These are phyloP conservation scores for Colletotrichum ledebouriae DNA, from an alignment of 2,329 filamentous ascomycete genomes.

Conservation along the genomic window DNA sequence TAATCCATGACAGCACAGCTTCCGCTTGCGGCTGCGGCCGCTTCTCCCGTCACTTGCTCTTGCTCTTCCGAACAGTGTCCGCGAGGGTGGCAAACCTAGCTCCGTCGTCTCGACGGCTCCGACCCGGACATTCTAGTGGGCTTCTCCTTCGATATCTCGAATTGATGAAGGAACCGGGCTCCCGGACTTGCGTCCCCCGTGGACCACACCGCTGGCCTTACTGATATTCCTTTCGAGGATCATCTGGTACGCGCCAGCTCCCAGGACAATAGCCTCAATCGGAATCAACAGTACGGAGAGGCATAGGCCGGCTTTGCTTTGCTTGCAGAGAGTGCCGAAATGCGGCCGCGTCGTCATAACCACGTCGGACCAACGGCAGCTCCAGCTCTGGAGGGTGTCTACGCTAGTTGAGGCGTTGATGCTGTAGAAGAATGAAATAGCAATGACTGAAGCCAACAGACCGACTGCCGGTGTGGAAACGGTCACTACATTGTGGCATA, in stretches of 20 bases:
- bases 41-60: constrained; percentile 4
- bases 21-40: constrained; percentile 28
- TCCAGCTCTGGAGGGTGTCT: constrained; percentile 73
- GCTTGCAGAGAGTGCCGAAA: constrained; percentile 68
- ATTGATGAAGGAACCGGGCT: constrained; percentile 46
- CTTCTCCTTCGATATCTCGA: constrained; percentile 29
- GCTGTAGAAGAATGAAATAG: constrained; percentile 69
- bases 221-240: constrained; percentile 58
- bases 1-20: not conserved
- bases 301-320: constrained; percentile 67
- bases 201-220: constrained; percentile 48
- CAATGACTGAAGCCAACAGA: constrained; percentile 61
- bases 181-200: constrained; percentile 51
- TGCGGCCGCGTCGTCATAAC: constrained; percentile 65
- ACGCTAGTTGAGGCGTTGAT: constrained; percentile 65
- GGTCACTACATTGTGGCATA: constrained; percentile 41
- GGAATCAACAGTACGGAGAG: constrained; percentile 70
- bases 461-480: constrained; percentile 49
- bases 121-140: constrained; percentile 6
- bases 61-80: not conserved
- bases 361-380: constrained; percentile 70
- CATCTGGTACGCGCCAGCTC: constrained; percentile 59
- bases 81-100: not conserved
- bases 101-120: not conserved
- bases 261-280: constrained; percentile 65